Percentiles rank a stretch among this genome's conserved stretches.
Conservation (phyloP, 139 green algal genomes). For the Desmodesmus armatus region DNA sequence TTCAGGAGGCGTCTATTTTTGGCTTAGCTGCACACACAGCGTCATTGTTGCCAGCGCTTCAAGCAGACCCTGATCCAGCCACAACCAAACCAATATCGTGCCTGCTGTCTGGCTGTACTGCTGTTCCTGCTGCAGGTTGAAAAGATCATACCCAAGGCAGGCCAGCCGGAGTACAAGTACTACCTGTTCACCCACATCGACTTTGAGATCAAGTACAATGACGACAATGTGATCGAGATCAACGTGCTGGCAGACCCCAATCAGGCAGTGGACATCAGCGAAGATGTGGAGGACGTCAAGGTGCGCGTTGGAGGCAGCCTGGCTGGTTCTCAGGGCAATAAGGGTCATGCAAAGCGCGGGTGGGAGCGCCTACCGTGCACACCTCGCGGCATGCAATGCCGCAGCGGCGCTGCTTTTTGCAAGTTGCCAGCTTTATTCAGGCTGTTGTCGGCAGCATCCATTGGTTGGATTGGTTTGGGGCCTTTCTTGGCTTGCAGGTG, state of each 20-base stretch:
- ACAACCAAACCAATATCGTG: no score
- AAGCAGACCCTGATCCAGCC: no score
- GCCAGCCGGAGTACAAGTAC: slow-evolving; percentile 38
- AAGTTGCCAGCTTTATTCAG: no score
- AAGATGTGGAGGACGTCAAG: slow-evolving; percentile 51
- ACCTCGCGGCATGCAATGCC: no score
- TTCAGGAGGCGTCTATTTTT: no score
- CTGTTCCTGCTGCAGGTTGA: slow-evolving; percentile 56
- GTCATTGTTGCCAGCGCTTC: no score
- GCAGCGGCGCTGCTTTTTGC: no score
- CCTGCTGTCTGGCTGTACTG: background rate
- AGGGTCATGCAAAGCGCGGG: no score
- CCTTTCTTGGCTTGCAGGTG: slow-evolving; percentile 32
- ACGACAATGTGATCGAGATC: slow-evolving; percentile 83
- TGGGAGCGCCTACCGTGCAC: no score
- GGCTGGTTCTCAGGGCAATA: background rate
- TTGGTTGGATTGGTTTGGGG: background rate
- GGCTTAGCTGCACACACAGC: no score
- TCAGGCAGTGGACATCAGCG: slow-evolving; percentile 62
- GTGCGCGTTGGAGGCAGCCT: background rate
- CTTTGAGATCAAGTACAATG: slow-evolving; percentile 94
- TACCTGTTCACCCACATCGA: slow-evolving; percentile 95
- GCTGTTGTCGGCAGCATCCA: no score
- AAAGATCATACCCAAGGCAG: slow-evolving; percentile 64
- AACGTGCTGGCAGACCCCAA: slow-evolving; percentile 86